Base-by-base conservation (phyloP, 768 basidiomycete species). In the Macrolepiota albuminosa region DNA sequence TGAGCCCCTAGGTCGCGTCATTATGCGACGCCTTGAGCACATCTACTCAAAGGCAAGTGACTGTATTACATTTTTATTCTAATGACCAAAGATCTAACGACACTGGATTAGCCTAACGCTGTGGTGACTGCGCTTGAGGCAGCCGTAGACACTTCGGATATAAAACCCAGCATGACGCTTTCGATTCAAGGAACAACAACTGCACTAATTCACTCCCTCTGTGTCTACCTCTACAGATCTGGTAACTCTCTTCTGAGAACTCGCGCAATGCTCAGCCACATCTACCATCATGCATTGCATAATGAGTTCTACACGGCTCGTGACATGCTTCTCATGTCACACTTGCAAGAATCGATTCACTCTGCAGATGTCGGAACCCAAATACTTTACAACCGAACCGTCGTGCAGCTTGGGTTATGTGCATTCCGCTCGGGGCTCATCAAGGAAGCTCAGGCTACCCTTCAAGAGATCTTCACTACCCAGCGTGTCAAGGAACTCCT, bases 321-420 rank as follows among this genome's bases (percentile, higher is more conserved):
- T 33, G 97, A 99, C 76, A 95, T 98, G 91, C 77, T 99, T 40
- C 79, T 99, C 61, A 98, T 99, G 97, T 98, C 95, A 5, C 97
- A 98, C 72, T 83, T 99, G 53, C 96, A 98, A 73, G 95, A 98
- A 72, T 91, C 93, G 1, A 90, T 98, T 68, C 90, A 94, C 70
- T 93, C 94, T 42, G 94, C 95, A 59, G 97, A 98, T 69, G 95
- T 98, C 54, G 88, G 88, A 18, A 98, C 97, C 0, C 97, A 99
- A 74, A 98, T 99, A 67, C 79, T 98, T 37, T 98, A 98, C 79
- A 99, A 99, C 74, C 89, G 97, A 42, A 93, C 94, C 6, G 88
- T 98, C 58, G 97, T 98, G 47, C 97, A 98, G 72, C 86, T 99
- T 53, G 97, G 97, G 39, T 83, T 99, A 6, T 95, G 94, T 66